Percentiles rank a stretch among this genome's conserved stretches.
Conservation (phyloP, 441 rosid genomes). For the Erodium trifolium region DNA sequence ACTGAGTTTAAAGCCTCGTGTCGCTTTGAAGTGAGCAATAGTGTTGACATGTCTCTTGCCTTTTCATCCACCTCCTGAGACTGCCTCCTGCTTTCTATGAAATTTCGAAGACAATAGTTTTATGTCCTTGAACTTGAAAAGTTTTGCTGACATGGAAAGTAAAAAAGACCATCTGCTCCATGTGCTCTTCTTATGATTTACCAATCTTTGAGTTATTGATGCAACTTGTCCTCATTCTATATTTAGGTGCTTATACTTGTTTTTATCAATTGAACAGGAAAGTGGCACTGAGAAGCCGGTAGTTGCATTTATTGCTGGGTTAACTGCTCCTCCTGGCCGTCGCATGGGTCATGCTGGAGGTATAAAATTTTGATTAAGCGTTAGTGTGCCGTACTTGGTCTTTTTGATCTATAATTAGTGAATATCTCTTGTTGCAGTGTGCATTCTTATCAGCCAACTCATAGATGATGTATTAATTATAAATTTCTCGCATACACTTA, state of each 20-base stretch:
- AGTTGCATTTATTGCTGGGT: slow-evolving; percentile 1
- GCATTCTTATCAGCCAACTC: no score
- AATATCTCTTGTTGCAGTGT: no score
- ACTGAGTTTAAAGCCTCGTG: no score
- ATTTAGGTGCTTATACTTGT: background rate
- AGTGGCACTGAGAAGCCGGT: slow-evolving; percentile 2
- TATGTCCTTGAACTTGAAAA: background rate
- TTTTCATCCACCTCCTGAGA: background rate
- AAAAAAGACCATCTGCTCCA: background rate
- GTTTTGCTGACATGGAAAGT: background rate
- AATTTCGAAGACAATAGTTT: background rate
- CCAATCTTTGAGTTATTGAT: background rate
- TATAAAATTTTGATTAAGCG: background rate
- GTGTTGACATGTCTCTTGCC: background rate
- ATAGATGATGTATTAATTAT: no score
- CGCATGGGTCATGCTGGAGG: slow-evolving; percentile 7
- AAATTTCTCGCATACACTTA: background rate
- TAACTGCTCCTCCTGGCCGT: slow-evolving; percentile 1
- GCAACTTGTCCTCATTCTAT: background rate
- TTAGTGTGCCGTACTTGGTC: background rate
- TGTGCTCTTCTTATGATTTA: background rate
- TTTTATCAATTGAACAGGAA: background rate
- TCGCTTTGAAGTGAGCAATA: background rate
- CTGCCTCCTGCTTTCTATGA: background rate
- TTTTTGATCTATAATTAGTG: background rate